Conservation (phyloP, 441 rosid genomes). For the Erodium trifolium region DNA sequence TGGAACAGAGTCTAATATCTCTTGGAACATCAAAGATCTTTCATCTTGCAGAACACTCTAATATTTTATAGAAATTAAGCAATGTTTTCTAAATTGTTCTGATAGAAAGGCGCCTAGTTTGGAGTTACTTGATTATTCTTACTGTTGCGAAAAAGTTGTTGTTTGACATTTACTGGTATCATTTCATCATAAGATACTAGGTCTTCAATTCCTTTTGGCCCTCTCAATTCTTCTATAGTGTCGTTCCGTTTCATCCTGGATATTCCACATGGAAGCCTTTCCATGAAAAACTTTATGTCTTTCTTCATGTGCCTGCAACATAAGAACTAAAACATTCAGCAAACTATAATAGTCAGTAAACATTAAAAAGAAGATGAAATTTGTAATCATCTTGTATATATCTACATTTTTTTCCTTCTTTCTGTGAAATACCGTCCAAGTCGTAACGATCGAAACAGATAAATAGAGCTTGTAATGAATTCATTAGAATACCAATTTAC, state of each 20-base stretch:
- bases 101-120: neutral
- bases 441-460: no score
- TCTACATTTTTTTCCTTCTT: neutral
- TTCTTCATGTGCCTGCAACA: slow-evolving; percentile 31
- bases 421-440: no score
- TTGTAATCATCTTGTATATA: neutral
- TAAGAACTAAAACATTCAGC: neutral
- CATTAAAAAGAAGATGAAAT: neutral
- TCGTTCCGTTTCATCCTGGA: slow-evolving; percentile 40
- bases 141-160: slow-evolving; percentile 19
- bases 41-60: neutral
- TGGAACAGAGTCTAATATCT: no score
- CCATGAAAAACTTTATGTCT: slow-evolving; percentile 37
- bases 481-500: no score
- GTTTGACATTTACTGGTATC: slow-evolving; percentile 30
- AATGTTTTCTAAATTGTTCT: neutral
- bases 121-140: neutral
- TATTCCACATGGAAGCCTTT: slow-evolving; percentile 43
- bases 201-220: slow-evolving; percentile 20
- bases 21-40: neutral
- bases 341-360: neutral
- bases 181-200: slow-evolving; percentile 39
- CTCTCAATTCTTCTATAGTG: slow-evolving; percentile 33
- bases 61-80: neutral
- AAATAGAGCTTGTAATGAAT: no score